phyloP scores from a whole-genome alignment of 1,139 yeast genomes.

The Debaryomyces subglobosus region DNA sequence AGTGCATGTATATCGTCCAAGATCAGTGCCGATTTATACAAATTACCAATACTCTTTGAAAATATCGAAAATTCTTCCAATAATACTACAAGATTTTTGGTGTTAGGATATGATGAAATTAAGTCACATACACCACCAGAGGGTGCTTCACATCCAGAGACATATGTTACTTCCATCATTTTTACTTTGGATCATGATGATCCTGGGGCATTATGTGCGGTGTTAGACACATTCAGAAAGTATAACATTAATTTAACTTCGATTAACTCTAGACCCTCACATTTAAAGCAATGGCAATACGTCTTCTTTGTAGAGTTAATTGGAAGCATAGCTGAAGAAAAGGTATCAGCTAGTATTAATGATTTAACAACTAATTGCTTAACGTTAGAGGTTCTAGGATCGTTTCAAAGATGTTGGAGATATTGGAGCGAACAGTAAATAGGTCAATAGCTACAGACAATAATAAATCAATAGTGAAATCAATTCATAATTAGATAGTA shows the following conservation, averaged over 20 bases:
- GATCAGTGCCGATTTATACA: conserved; percentile 67
- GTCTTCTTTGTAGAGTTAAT: conserved; percentile 76
- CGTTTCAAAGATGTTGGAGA: conserved; percentile 36
- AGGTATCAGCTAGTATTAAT: conserved; percentile 22
- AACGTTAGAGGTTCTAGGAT: conserved; percentile 42
- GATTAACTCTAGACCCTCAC: conserved; percentile 75
- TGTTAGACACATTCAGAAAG: conserved; percentile 59
- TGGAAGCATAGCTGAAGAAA: conserved; percentile 25
- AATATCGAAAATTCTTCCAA: conserved; percentile 70
- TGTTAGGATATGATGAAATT: conserved; percentile 47
- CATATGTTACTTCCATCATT: conserved; percentile 55
- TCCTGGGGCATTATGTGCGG: conserved; percentile 77
- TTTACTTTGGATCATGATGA: conserved; percentile 68
- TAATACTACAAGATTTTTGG: conserved; percentile 84
- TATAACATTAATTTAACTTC: conserved; percentile 68
- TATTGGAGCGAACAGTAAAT: conserved; percentile 17
- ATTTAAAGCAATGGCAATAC: conserved; percentile 74
- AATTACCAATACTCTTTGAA: conserved; percentile 56
- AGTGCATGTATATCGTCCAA: conserved; percentile 51
- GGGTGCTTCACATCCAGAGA: conserved; percentile 11
- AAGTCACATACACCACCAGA: conserved; percentile 14
- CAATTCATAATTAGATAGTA: conserved; percentile 3
- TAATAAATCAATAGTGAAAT: conserved; percentile 4
- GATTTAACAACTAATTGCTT: conserved; percentile 27
- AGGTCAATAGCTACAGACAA: background rate